Percentiles rank a stretch among this genome's conserved stretches.
Evolutionary conservation across 1,284 basidiomycete genomes (phyloP).

Genomic region (Ustilago sp.): DNA sequence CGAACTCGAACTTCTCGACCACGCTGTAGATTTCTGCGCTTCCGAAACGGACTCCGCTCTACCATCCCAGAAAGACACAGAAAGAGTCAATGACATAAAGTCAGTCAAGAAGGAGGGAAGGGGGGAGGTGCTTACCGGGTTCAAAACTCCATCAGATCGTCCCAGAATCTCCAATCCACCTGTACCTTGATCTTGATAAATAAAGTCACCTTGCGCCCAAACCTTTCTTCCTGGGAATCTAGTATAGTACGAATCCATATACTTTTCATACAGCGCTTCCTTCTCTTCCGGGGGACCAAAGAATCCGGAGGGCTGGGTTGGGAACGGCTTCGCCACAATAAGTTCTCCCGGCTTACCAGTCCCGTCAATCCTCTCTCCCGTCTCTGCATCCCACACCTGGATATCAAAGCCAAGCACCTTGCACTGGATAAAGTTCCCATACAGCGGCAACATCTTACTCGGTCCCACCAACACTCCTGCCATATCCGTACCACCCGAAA

Average conservation of each 20-base stretch:
- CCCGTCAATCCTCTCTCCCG: conserved; percentile 50
- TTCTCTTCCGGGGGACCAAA: conserved; percentile 50
- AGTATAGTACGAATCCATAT: conserved; percentile 68
- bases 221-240: conserved; percentile 55
- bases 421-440: conserved; percentile 65
- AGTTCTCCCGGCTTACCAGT: conserved; percentile 62
- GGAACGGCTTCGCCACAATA: conserved; percentile 66
- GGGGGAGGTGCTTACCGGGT: conserved; percentile 73
- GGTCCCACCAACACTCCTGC: conserved; percentile 63
- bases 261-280: conserved; percentile 62
- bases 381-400: conserved; percentile 54
- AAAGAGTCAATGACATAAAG: neutral
- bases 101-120: neutral
- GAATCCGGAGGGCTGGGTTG: conserved; percentile 65
- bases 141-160: conserved; percentile 57
- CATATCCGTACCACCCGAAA: conserved; percentile 67
- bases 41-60: conserved; percentile 82
- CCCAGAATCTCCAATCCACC: conserved; percentile 86
- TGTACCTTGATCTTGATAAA: conserved; percentile 47
- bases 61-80: neutral
- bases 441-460: conserved; percentile 58
- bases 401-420: conserved; percentile 66
- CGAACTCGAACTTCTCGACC: conserved; percentile 70
- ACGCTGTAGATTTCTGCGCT: conserved; percentile 86
- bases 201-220: conserved; percentile 58